Conservation (phyloP, 1,284 basidiomycete species). For the Ceratobasidium sp. region DNA sequence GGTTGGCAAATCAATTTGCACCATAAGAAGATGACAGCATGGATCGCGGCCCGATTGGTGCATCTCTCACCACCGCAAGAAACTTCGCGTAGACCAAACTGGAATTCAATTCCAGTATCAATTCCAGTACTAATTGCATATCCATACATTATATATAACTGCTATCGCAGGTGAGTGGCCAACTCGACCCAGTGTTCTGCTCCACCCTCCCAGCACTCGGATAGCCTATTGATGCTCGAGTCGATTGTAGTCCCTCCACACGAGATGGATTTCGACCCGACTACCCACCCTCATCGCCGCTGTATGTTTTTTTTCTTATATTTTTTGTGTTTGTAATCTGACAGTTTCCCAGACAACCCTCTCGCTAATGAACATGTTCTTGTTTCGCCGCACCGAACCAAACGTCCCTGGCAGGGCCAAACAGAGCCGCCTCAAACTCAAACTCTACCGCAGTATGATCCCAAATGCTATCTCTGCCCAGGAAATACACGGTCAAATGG, state of each 20-base stretch:
- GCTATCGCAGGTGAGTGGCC: conserved; percentile 38
- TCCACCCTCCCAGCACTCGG: background rate
- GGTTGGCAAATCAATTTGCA: conserved; percentile 46
- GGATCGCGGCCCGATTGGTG: conserved; percentile 30
- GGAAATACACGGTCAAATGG: conserved; percentile 87
- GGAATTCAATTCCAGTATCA: conserved; percentile 36
- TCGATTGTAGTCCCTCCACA: conserved; percentile 40
- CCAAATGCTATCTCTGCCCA: conserved; percentile 90
- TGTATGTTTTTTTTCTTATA: conserved; percentile 61
- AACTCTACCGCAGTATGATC: conserved; percentile 77
- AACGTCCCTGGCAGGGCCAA: conserved; percentile 88
- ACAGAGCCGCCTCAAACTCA: conserved; percentile 73
- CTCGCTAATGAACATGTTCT: conserved; percentile 83
- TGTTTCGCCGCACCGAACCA: conserved; percentile 85
- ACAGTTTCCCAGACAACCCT: conserved; percentile 72
- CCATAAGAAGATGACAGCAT: conserved; percentile 38
- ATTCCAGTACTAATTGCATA: conserved; percentile 43
- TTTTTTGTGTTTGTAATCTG: background rate
- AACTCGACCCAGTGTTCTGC: conserved; percentile 6
- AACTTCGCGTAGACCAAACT: conserved; percentile 34
- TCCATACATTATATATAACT: conserved; percentile 13
- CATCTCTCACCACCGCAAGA: conserved; percentile 18
- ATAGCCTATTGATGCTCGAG: conserved; percentile 28
- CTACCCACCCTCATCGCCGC: conserved; percentile 78
- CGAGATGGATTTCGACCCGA: conserved; percentile 67